Base-by-base conservation (phyloP, 2,329 filamentous ascomycete genomes). In the Neopestalotiopsis sp. region DNA sequence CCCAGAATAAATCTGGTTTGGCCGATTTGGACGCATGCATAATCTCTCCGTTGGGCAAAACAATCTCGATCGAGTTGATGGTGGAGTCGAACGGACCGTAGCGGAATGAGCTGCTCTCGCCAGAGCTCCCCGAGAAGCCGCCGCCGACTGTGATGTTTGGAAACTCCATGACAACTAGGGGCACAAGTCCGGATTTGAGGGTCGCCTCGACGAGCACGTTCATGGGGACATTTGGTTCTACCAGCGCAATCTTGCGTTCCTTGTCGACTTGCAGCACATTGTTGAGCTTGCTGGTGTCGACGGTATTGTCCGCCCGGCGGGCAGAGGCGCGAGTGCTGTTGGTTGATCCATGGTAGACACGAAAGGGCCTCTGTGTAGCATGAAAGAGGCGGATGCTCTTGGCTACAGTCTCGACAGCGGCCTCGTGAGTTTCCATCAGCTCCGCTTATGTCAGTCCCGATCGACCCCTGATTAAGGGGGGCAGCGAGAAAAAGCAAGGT, bases 291-390 rank as follows among this genome's bases (percentile, higher is more conserved):
- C 89, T 91, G 49, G 91, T 94, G 77, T 94, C 91, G 67, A 95
- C 84, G 10, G 89, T 87, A 73, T 87, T 88, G 76, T 85, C 84
- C 13, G 79, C 76, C 61, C 79, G 79, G 38, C 84, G 84, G 24
- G 82, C 80, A 7, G 85, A 84, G 32, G 86, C 85, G 7, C 92
- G 89, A 49, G 92, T 94, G 79, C 89, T 93, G 81, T 93, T 94
- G 32, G 92, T 94, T 0, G 91, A 90, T 70, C 92, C 92, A 80
- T 94, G 92, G 74, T 90, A 92, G 76, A 94, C 90, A n/a, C 91
- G 87, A 79, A 93, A 94, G 2, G 90, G 87, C 75, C 83, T 78
- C 69, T 81, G 78, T 7, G 73, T 76, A 2, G 78, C 74, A 66
- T 84, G 76, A 72, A 88, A 87, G 4, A 81, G 74, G 69, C 78